Percentiles rank a stretch among this genome's conserved stretches.
Evolutionary conservation across 148 eudicot species (phyloP).

Genomic region (Chenopodium berlandieri): DNA sequence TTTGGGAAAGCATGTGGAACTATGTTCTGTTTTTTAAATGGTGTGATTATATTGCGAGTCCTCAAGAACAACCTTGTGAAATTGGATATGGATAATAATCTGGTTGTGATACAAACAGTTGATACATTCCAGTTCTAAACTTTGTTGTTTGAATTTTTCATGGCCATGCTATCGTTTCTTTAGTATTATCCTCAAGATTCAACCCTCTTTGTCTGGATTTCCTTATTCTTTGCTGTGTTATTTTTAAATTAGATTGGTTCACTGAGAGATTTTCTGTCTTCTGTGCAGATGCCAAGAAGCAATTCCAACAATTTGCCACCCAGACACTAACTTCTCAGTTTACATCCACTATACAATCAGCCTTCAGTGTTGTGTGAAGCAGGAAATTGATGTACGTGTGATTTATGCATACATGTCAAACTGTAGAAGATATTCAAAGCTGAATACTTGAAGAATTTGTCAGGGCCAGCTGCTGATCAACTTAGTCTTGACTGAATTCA

Average conservation of each 20-base stretch:
- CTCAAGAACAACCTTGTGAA: neutral
- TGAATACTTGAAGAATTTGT: slow-evolving; percentile 21
- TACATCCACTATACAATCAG: slow-evolving; percentile 75
- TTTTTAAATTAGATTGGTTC: neutral
- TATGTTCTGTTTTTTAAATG: neutral
- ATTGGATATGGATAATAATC: neutral
- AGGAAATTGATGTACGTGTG: slow-evolving; percentile 8
- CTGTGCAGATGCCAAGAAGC: slow-evolving; percentile 94
- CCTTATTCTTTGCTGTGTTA: neutral
- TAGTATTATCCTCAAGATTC: neutral
- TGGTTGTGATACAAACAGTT: neutral
- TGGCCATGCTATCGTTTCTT: neutral
- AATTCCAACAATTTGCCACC: slow-evolving; percentile 90
- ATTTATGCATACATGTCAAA: slow-evolving; percentile 11
- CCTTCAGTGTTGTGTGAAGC: slow-evolving; percentile 69
- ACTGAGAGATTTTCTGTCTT: slow-evolving; percentile 6
- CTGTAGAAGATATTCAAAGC: slow-evolving; percentile 17
- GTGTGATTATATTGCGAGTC: neutral
- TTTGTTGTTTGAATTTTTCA: neutral
- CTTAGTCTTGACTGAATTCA: slow-evolving; percentile 19
- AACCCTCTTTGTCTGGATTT: neutral
- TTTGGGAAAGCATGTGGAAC: neutral
- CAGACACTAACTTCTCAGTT: slow-evolving; percentile 86
- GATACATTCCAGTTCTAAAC: neutral
- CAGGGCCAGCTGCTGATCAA: slow-evolving; percentile 23